Evolutionary conservation across 495 filamentous ascomycete genomes (phyloP).

Genomic region (Lasiosphaeriaceae sp.): DNA sequence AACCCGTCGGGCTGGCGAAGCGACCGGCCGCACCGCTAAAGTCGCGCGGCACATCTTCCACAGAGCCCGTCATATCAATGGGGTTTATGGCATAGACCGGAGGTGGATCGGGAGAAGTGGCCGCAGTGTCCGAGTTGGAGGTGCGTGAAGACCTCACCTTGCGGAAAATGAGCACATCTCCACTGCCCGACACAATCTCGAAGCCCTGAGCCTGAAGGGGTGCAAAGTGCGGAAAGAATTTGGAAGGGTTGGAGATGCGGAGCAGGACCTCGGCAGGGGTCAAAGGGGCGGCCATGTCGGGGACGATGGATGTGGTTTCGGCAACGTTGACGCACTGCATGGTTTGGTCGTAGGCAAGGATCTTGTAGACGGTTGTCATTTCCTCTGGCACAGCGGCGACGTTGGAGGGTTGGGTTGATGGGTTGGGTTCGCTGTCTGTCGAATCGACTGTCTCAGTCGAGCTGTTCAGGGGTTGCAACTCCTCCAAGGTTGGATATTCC

Average conservation of each 20-base stretch:
- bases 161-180: slow-evolving; percentile 69
- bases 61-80: slow-evolving; percentile 50
- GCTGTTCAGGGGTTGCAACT: no score
- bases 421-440: neutral
- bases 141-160: slow-evolving; percentile 37
- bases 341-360: slow-evolving; percentile 69
- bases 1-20: slow-evolving; percentile 54
- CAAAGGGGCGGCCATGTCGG: slow-evolving; percentile 39
- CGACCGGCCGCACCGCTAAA: slow-evolving; percentile 41
- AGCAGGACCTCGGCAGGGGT: slow-evolving; percentile 61
- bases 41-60: slow-evolving; percentile 6
- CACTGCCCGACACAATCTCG: slow-evolving; percentile 66
- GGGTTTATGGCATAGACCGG: slow-evolving; percentile 38
- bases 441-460: neutral
- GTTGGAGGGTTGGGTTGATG: neutral
- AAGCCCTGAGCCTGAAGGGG: slow-evolving; percentile 64
- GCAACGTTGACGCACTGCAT: slow-evolving; percentile 56
- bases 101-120: neutral
- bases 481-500: neutral
- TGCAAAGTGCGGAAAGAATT: slow-evolving; percentile 67
- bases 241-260: slow-evolving; percentile 64
- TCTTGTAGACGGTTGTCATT: slow-evolving; percentile 56
- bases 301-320: slow-evolving; percentile 58
- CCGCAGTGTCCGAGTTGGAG: neutral
- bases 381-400: slow-evolving; percentile 12